phyloP scores from a whole-genome alignment of 352 stramenopile genomes.

The Globisporangium yorkense region DNA sequence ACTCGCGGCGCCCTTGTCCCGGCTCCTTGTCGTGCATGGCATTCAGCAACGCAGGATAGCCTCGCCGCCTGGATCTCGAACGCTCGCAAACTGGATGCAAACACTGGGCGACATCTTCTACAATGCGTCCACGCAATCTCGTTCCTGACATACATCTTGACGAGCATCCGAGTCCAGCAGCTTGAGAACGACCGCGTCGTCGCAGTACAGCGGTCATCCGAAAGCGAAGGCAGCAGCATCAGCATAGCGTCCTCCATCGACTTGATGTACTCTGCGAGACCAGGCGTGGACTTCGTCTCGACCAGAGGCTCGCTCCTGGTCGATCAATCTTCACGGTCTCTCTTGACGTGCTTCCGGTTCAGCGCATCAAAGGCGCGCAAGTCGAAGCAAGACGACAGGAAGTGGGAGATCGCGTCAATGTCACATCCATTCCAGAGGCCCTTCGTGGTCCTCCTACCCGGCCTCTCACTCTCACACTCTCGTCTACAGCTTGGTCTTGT shows the following conservation, averaged over 20 bases:
- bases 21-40: conserved; percentile 6
- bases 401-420: not conserved
- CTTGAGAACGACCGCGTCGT: conserved; percentile 1
- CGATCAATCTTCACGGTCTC: conserved; percentile 19
- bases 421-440: not conserved
- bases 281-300: conserved; percentile 21
- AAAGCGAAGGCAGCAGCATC: conserved; percentile 8
- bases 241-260: conserved; percentile 16
- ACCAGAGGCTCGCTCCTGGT: conserved; percentile 12
- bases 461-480: not conserved
- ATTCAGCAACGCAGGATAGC: not conserved
- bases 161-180: conserved; percentile 6
- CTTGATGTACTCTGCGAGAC: not conserved
- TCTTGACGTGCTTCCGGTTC: conserved; percentile 22
- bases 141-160: conserved; percentile 6
- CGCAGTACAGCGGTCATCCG: not conserved
- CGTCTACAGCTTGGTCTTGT: conserved; percentile 64
- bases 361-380: not conserved
- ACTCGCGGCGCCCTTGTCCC: not conserved
- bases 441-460: not conserved
- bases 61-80: not conserved
- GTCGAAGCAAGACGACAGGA: no score
- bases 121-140: conserved; percentile 11
- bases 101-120: not conserved
- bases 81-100: conserved; percentile 2